Base-by-base conservation (phyloP, 2,329 filamentous ascomycete species). In the Epichloe bromicola region DNA sequence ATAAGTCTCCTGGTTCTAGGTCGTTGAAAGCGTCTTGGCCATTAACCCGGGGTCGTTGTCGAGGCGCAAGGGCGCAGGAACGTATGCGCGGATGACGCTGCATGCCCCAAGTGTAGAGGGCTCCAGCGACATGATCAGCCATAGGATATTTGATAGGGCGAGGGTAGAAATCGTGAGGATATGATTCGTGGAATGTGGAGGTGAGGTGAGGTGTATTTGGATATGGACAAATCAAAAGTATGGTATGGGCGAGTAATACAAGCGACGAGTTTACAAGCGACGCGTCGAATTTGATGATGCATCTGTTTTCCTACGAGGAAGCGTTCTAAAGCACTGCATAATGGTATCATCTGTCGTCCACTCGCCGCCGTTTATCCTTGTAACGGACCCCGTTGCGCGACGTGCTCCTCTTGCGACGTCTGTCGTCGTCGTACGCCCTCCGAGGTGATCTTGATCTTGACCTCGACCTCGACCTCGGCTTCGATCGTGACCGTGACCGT, bases 21-120 rank as follows among this genome's bases (percentile, higher is more conserved):
- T 96, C 41, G 83, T 97, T 11, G 88, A 96, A 61, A 88, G 85
- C 58, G 89, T 96, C 0, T 69, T 97, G 6, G 82, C 89, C 12
- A 85, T 98, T 61, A 98, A 98, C 65, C 91, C 93, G 0, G 91
- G 93, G 5, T 83, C 81, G 47, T 70, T 95, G 36, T 93, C 88
- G 15, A 96, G 95, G 69, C 81, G 86, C 51, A 83, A 82, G 53
- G 89, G 84, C 1, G 77, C 90, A 0, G 93, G 93, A 5, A 95
- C 89, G 1, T 97, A 85, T 65, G 87, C 88, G 1, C 82, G 84
- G 48, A 78, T 98, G 74, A 80, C 80, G 19, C 69, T 97, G 6
- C 77, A 86, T 56, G 82, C 86, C 2, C 79, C 83, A 14, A 67
- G 67, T 5, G 57, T 85, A 1, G 76, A 82, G 0, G 74, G 78